Evolutionary conservation across 305 asterid species (phyloP).

Genomic region (Solanum hybrid): DNA sequence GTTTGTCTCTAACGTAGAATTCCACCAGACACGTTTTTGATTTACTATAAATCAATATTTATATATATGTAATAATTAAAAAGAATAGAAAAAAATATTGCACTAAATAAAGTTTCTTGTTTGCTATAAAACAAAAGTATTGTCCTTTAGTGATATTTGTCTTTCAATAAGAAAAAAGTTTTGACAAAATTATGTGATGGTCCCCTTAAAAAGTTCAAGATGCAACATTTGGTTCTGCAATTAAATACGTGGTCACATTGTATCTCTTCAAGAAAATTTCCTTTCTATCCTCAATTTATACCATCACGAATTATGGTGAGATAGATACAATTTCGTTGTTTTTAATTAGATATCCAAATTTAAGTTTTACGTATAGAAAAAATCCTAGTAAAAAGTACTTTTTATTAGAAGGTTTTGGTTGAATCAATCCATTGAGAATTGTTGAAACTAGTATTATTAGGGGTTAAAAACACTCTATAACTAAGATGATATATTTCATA

Average conservation of each 20-base stretch:
- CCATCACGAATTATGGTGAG: neutral
- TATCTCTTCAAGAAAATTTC: neutral
- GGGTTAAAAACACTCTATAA: neutral
- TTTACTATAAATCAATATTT: neutral
- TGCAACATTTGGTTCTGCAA: neutral
- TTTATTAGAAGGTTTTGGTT: neutral
- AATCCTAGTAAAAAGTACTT: neutral
- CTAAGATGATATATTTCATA: neutral
- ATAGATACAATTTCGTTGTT: rapidly evolving
- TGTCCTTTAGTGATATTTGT: neutral
- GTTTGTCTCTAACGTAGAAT: neutral
- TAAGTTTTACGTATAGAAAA: neutral
- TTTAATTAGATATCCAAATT: neutral
- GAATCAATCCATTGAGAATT: neutral
- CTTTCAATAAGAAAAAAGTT: neutral
- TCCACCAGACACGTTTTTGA: neutral
- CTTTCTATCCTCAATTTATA: neutral
- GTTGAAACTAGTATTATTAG: too few relatives aligned
- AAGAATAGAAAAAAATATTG: neutral
- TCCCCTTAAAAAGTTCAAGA: neutral
- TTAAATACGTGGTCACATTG: neutral
- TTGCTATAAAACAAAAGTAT: neutral
- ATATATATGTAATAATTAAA: neutral
- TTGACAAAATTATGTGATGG: neutral
- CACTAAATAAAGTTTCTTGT: neutral